These are phyloP conservation scores for Plasmopara viticola DNA, from an alignment of 352 stramenopile species.

Conservation along the genomic window DNA sequence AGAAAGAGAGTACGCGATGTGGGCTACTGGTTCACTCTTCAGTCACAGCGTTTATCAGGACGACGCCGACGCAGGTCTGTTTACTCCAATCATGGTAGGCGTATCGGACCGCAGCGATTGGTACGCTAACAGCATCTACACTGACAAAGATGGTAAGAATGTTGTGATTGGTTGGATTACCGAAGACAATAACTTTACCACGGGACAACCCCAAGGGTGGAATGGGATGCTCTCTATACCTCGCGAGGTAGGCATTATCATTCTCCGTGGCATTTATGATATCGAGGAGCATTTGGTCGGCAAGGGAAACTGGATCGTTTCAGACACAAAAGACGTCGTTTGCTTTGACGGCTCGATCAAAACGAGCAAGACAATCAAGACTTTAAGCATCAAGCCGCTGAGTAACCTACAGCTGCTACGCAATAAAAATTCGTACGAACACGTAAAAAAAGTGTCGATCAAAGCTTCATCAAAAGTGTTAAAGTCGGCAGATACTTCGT, in stretches of 20 bases:
- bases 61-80: slow-evolving; percentile 29
- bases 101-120: slow-evolving; percentile 57
- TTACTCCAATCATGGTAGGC: slow-evolving; percentile 51
- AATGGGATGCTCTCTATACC: slow-evolving; percentile 57
- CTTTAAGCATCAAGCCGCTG: slow-evolving; percentile 40
- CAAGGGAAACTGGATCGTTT: slow-evolving; percentile 56
- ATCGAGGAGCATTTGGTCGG: slow-evolving; percentile 35
- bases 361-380: slow-evolving; percentile 64
- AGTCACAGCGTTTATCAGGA: slow-evolving; percentile 14
- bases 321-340: slow-evolving; percentile 25
- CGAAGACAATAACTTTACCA: slow-evolving; percentile 44
- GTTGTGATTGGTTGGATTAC: slow-evolving; percentile 61
- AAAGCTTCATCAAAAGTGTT: slow-evolving; percentile 27
- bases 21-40: slow-evolving; percentile 37
- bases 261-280: slow-evolving; percentile 47
- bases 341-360: slow-evolving; percentile 18
- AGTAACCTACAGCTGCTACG: slow-evolving; percentile 43
- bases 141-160: slow-evolving; percentile 47
- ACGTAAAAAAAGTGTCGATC: slow-evolving; percentile 23
- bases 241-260: slow-evolving; percentile 46
- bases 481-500: slow-evolving; percentile 40
- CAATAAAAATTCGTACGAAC: slow-evolving; percentile 31
- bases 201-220: slow-evolving; percentile 55
- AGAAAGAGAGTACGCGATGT: slow-evolving; percentile 50
- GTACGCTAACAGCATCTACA: slow-evolving; percentile 69